Percentiles rank a stretch among this genome's conserved stretches.
Evolutionary conservation across 2,329 filamentous ascomycete species (phyloP).

Genomic region (Massarina eburnea): DNA sequence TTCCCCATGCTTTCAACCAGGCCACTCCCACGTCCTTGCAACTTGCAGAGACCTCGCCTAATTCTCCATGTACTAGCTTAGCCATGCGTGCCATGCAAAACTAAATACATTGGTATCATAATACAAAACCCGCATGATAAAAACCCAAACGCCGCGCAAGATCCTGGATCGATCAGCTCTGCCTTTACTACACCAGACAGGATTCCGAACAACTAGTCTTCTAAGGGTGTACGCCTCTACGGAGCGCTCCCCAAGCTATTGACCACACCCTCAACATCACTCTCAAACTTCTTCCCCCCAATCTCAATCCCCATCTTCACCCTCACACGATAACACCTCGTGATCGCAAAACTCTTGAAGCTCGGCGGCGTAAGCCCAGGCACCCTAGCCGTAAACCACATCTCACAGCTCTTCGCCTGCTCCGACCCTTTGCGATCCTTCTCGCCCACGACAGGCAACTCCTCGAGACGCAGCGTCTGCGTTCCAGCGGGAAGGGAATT

Average conservation of each 20-base stretch:
- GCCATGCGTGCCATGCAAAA: no score
- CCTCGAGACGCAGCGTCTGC: conserved; percentile 12
- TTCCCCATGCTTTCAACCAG: background rate
- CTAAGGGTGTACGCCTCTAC: no score
- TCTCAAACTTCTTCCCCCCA: conserved; percentile 24
- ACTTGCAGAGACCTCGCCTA: background rate
- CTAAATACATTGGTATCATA: no score
- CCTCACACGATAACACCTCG: conserved; percentile 22
- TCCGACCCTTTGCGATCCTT: conserved; percentile 9
- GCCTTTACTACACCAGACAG: no score
- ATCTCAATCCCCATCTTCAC: conserved; percentile 16
- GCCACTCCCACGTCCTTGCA: background rate
- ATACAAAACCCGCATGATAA: no score
- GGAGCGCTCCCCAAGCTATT: conserved; percentile 11
- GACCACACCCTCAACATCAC: conserved; percentile 16
- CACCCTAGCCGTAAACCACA: conserved; percentile 23
- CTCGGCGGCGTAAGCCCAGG: conserved; percentile 23
- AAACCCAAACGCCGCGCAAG: no score
- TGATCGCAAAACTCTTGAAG: conserved; percentile 27
- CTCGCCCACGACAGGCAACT: conserved; percentile 6
- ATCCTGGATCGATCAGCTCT: no score
- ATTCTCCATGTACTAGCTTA: background rate
- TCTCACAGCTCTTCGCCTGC: conserved; percentile 14
- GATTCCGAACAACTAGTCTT: no score
- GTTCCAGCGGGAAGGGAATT: conserved; percentile 18